Conservation (phyloP, 2,329 filamentous ascomycete species). For the Fusarium duplospermum region DNA sequence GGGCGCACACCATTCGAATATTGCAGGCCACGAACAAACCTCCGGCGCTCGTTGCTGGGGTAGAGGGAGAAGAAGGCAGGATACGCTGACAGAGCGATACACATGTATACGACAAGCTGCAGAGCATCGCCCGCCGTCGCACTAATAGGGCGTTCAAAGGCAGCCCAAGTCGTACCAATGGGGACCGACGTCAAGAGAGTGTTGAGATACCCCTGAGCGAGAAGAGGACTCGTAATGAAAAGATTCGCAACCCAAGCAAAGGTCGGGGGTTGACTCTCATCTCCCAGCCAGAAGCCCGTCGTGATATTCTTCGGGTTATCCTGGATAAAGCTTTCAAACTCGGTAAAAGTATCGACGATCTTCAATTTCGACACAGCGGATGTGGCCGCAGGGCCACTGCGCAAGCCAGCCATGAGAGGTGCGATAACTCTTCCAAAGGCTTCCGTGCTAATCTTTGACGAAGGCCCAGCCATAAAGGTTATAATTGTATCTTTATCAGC, state of each 20-base stretch:
- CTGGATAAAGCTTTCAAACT: slow-evolving; percentile 75
- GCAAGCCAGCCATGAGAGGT: slow-evolving; percentile 53
- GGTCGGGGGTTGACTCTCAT: slow-evolving; percentile 68
- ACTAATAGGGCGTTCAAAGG: slow-evolving; percentile 80
- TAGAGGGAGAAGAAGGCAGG: slow-evolving; percentile 92
- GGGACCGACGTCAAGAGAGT: slow-evolving; percentile 74
- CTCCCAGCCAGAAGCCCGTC: slow-evolving; percentile 81
- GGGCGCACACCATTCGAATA: slow-evolving; percentile 92
- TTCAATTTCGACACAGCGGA: slow-evolving; percentile 52
- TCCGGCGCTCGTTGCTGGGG: slow-evolving; percentile 83
- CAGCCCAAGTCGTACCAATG: slow-evolving; percentile 78
- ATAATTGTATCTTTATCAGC: slow-evolving; percentile 40
- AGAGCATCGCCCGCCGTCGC: slow-evolving; percentile 77
- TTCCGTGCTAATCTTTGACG: slow-evolving; percentile 50
- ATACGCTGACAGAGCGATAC: slow-evolving; percentile 80
- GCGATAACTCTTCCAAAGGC: slow-evolving; percentile 50
- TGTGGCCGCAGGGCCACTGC: slow-evolving; percentile 30
- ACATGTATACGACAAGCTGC: slow-evolving; percentile 85
- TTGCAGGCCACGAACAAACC: slow-evolving; percentile 84
- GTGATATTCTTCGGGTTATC: slow-evolving; percentile 74
- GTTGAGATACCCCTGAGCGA: slow-evolving; percentile 74
- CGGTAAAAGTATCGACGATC: slow-evolving; percentile 70
- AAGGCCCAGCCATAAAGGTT: slow-evolving; percentile 49
- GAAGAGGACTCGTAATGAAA: slow-evolving; percentile 67
- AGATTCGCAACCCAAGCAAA: slow-evolving; percentile 78